These are phyloP conservation scores for Salix suchowensis DNA, from an alignment of 345 rosid genomes.

Conservation along the genomic window DNA sequence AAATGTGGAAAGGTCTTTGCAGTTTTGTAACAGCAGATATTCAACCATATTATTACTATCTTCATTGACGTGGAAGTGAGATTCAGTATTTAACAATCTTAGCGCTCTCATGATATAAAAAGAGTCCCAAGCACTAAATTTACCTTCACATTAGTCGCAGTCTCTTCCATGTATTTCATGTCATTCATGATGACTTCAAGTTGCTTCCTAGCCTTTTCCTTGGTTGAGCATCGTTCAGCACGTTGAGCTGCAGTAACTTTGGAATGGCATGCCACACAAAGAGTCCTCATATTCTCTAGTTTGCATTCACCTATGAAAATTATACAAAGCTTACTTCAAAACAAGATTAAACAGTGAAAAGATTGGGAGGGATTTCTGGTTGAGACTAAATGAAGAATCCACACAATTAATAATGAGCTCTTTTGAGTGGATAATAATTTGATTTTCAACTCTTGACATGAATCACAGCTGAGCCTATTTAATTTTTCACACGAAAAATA, in stretches of 20 bases:
- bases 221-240: constrained; percentile 47
- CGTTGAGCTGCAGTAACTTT: constrained; percentile 72
- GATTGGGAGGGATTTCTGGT: background rate
- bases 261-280: constrained; percentile 82
- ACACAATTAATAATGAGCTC: too few species aligned
- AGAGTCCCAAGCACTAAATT: background rate
- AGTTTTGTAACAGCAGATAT: too few species aligned
- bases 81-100: background rate
- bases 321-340: constrained; percentile 2
- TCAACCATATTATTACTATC: too few species aligned
- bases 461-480: too few species aligned
- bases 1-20: too few species aligned
- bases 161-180: constrained; percentile 30
- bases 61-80: too few species aligned
- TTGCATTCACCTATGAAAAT: constrained; percentile 67
- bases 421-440: too few species aligned
- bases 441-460: too few species aligned
- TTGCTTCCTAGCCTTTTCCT: constrained; percentile 57
- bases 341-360: background rate
- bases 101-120: background rate
- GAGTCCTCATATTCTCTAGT: constrained; percentile 91
- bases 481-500: too few species aligned
- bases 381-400: too few species aligned
- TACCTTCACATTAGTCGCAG: constrained; percentile 33
- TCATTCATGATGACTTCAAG: constrained; percentile 46